phyloP scores from a whole-genome alignment of 169 alveolate genomes.

The Plasmodium chabaudi region DNA sequence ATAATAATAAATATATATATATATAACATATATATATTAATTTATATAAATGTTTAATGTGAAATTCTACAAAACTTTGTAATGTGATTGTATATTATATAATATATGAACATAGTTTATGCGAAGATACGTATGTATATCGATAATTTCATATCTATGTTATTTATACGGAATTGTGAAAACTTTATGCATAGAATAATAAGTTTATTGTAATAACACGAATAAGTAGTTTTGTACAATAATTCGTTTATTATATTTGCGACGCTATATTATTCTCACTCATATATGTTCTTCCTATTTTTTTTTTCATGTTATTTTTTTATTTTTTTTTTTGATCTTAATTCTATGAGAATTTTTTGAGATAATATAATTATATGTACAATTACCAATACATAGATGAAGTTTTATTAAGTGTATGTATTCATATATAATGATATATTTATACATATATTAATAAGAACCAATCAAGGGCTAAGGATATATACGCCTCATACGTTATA shows the following conservation, averaged over 20 bases:
- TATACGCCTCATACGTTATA: not conserved
- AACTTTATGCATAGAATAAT: not conserved
- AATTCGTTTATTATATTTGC: not conserved
- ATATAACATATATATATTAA: not conserved
- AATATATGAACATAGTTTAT: not conserved
- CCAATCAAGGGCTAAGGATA: not conserved
- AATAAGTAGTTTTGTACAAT: not conserved
- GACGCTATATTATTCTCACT: not conserved
- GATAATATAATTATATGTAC: constrained; percentile 3
- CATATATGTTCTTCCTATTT: not conserved
- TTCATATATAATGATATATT: not conserved
- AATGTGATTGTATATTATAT: not conserved
- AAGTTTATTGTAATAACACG: not conserved
- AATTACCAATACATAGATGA: not conserved
- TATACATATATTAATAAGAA: not conserved
- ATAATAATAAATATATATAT: not conserved
- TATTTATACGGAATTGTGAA: not conserved
- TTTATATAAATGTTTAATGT: not conserved
- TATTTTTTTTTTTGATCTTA: not conserved
- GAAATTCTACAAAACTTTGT: not conserved
- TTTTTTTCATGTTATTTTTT: not conserved
- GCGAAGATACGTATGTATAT: not conserved
- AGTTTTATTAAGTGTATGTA: not conserved
- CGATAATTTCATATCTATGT: not conserved
- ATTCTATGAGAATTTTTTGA: not conserved